Evolutionary conservation across 345 rosid genomes (phyloP).

Genomic region (Salix koriyanagi): DNA sequence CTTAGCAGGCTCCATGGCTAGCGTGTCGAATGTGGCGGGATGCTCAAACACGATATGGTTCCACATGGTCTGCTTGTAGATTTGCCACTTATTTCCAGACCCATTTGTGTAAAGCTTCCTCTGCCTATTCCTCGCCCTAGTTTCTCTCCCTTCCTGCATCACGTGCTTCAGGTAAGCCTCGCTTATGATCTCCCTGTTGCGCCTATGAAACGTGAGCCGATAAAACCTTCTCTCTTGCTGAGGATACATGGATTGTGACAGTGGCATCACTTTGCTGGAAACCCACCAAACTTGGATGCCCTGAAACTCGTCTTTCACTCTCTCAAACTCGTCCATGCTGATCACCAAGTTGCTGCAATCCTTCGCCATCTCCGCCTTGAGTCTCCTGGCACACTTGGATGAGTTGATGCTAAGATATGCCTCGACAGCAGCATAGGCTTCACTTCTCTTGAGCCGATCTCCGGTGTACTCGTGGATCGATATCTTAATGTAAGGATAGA

Average conservation of each 20-base stretch:
- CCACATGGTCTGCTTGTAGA: slow-evolving; percentile 52
- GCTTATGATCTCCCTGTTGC: slow-evolving; percentile 41
- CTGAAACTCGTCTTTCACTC: slow-evolving; percentile 42
- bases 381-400: slow-evolving; percentile 39
- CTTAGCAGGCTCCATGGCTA: slow-evolving; percentile 53
- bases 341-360: slow-evolving; percentile 39
- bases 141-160: slow-evolving; percentile 50
- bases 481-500: slow-evolving; percentile 46
- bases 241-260: slow-evolving; percentile 25
- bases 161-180: slow-evolving; percentile 48
- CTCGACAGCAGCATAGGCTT: slow-evolving; percentile 52
- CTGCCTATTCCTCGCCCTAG: slow-evolving; percentile 40
- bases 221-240: slow-evolving; percentile 53
- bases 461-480: slow-evolving; percentile 48
- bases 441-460: slow-evolving; percentile 45
- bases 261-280: slow-evolving; percentile 30
- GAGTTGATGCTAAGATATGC: slow-evolving; percentile 47
- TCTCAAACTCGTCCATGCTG: slow-evolving; percentile 51
- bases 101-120: slow-evolving; percentile 65
- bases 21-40: slow-evolving; percentile 53
- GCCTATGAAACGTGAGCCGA: slow-evolving; percentile 51
- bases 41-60: slow-evolving; percentile 54
- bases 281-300: slow-evolving; percentile 53
- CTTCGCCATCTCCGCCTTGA: slow-evolving; percentile 48
- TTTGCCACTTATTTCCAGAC: slow-evolving; percentile 45